Base-by-base conservation (phyloP, 495 filamentous ascomycete genomes). In the Penicillium salamii region DNA sequence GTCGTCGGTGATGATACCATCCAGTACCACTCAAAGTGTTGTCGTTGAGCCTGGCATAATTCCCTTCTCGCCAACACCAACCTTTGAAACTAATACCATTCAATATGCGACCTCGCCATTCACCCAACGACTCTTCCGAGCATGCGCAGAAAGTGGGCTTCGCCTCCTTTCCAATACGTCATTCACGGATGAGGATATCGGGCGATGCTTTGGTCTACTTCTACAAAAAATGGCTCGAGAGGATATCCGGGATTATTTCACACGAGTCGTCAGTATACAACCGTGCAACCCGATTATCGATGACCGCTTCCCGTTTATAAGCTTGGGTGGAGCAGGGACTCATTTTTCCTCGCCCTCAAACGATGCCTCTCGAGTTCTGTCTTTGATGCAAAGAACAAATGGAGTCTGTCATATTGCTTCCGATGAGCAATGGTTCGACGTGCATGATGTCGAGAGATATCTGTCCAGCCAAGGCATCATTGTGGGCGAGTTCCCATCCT, bases 391-490 rank as follows among this genome's bases (percentile, higher is more conserved):
- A 29, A 46, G 7, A 20, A 49, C 57, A 15, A 61, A 61, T 46
- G 58, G 58, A 1, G 46, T 57, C 13, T 33, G 2, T 19, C 26
- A 49, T 19, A 8, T 57, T 41, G 28, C 23, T 29, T 53, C 40
- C 12, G 50, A 61, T 18, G 54, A 61, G 24, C 23, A 57, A 37
- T 61, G 53, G 53, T 61, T 61, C 20, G 58, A 61, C 43, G 47
- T 57, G 14, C 46, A 54, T 31, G 58, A 61, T 46, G 33, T 61
- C 9, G 54, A 61, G 34, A 37, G 58, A 21, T 61, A 41, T 33
- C 15, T 61, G 38, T 15, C 42, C 14, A 46, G 36, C 8, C 24
- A 51, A 18, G 40, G 44, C 0, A 52, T 59, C 12, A 3, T 15
- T 19, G 19, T 18, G 5, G 44, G 43, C n/a, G 17, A 24, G 1